Evolutionary conservation across 148 eudicot genomes (phyloP), one percentile per base, ranked within the genome.

Genomic region (Diospyros kaki): DNA sequence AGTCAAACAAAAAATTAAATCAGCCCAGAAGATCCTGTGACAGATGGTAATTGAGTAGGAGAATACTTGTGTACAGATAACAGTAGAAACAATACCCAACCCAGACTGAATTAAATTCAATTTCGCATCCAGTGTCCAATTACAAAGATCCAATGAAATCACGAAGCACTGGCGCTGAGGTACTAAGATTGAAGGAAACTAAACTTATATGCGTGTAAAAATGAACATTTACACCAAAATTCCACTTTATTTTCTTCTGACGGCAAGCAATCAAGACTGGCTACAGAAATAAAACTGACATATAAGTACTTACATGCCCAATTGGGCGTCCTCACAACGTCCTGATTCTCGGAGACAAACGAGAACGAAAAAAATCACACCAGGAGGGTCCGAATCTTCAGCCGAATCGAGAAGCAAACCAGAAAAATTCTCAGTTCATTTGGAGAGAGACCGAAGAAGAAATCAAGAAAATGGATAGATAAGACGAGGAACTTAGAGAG

Each of bases 251-350:
- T 28, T 28, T 28, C 28, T 28, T 28, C 28, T 28, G 28, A 28
- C 28, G 28, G 28, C 28, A 28, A 28, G 28, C 28, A 28, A 28
- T 28, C 28, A 28, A 28, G 28, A 28, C 28, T 28, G 28, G 28
- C 28, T 28, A 28, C 28, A 28, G 28, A 28, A 52, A 13, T 56
- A 14, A 10, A 70, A 69, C 4, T 15, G 45, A 41, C n/a, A 42
- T 39, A 14, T 44, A 53, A 40, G 60, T 15, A 63, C 69, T n/a
- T 64, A 63, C 76, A n/a, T 52, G 69, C 40, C 76, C 69, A 74
- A 64, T 74, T 64, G 46, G 76, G 66, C 42, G 64, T 45, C 65
- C 17, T 13, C 8, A 2, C 5, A 72, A 38, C 46, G 64, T 71
- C 58, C 65, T 59, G 10, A 59, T 44, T 15, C 28, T 28, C 45